Conservation (phyloP, 129 eudicot species). For the Artemisia annua region DNA sequence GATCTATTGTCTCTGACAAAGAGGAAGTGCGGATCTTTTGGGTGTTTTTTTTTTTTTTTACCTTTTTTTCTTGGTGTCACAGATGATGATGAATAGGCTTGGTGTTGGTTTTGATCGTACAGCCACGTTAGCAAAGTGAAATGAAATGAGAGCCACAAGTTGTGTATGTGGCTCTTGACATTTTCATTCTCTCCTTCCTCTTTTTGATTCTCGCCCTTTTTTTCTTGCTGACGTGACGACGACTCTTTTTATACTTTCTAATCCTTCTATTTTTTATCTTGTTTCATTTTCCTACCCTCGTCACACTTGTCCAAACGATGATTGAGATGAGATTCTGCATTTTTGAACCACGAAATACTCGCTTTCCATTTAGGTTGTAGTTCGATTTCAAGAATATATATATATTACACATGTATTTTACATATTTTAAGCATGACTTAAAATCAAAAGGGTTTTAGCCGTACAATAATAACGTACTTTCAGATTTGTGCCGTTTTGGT, state of each 20-base stretch:
- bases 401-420: no score
- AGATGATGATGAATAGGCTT: neutral
- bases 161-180: constrained; percentile 66
- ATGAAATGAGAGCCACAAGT: constrained; percentile 66
- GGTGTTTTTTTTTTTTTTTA: neutral
- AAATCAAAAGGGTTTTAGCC: no score
- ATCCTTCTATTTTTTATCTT: constrained; percentile 24
- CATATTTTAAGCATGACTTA: no score
- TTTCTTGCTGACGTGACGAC: constrained; percentile 40
- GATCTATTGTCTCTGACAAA: neutral
- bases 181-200: constrained; percentile 38
- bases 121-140: constrained; percentile 55
- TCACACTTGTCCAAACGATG: neutral
- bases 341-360: no score
- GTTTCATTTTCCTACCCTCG: neutral
- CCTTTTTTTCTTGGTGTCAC: neutral
- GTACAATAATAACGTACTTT: no score
- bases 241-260: constrained; percentile 16
- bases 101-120: constrained; percentile 28
- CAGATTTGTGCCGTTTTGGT: no score
- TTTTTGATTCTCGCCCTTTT: constrained; percentile 47
- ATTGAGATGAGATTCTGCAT: no score
- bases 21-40: no score
- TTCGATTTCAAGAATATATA: no score
- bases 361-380: no score